Evolutionary conservation across 768 basidiomycete genomes (phyloP).

Genomic region (Phaeotremella fagi): DNA sequence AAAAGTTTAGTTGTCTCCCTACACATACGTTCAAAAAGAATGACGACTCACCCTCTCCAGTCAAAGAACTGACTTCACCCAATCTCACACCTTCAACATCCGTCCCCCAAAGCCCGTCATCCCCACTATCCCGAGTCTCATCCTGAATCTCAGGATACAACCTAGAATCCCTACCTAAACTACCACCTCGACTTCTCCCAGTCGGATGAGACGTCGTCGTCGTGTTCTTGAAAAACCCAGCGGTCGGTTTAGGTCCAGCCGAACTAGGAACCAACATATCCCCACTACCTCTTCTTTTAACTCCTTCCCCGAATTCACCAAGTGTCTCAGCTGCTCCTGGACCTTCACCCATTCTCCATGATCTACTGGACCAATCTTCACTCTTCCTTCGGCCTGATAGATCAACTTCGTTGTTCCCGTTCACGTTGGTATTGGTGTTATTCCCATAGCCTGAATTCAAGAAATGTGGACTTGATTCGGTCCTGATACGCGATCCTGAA

Average conservation of each 20-base stretch:
- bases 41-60: slow-evolving; percentile 35
- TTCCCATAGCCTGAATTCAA: neutral
- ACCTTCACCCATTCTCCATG: slow-evolving; percentile 38
- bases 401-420: neutral
- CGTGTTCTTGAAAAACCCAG: slow-evolving; percentile 1
- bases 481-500: neutral
- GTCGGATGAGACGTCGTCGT: no score
- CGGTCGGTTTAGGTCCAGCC: neutral
- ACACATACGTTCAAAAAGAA: neutral
- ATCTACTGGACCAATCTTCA: slow-evolving; percentile 35
- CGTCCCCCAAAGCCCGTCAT: slow-evolving; percentile 27
- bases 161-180: slow-evolving; percentile 32
- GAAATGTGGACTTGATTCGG: slow-evolving; percentile 4
- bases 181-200: slow-evolving; percentile 25
- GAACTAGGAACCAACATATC: slow-evolving; percentile 21
- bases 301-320: slow-evolving; percentile 39
- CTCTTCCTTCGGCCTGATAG: slow-evolving; percentile 16
- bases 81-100: slow-evolving; percentile 35
- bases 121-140: slow-evolving; percentile 5
- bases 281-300: slow-evolving; percentile 28
- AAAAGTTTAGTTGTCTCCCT: neutral
- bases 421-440: neutral
- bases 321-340: slow-evolving; percentile 33
- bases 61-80: slow-evolving; percentile 37
- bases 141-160: slow-evolving; percentile 16